Evolutionary conservation across 2,329 filamentous ascomycete genomes (phyloP).

Genomic region (Balansia obtecta): DNA sequence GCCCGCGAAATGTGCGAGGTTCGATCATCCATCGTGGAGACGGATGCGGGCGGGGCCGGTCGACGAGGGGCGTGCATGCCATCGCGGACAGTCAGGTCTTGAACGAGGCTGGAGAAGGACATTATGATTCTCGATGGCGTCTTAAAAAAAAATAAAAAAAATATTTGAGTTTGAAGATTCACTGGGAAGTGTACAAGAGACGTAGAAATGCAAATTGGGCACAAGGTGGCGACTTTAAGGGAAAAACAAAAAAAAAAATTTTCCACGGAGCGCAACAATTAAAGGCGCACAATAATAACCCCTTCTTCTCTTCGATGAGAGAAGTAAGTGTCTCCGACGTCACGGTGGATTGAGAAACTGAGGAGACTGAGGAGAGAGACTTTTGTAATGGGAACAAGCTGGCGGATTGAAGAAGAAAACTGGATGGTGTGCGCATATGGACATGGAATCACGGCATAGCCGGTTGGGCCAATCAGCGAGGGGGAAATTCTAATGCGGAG

Average conservation of each 20-base stretch:
- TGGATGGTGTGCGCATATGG: not conserved
- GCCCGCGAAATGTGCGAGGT: slow-evolving; percentile 49
- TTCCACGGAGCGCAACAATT: not conserved
- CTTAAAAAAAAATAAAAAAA: no score
- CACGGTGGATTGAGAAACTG: not conserved
- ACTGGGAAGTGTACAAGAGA: not conserved
- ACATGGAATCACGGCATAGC: not conserved
- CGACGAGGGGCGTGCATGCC: slow-evolving; percentile 32
- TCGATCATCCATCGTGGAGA: slow-evolving; percentile 46
- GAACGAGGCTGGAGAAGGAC: slow-evolving; percentile 57
- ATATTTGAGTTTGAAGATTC: not conserved
- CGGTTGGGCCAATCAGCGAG: slow-evolving; percentile 14
- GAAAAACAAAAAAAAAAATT: not conserved
- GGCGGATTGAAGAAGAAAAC: not conserved
- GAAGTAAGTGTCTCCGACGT: not conserved
- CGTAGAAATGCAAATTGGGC: not conserved
- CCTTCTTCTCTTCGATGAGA: not conserved
- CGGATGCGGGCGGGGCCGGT: slow-evolving; percentile 30
- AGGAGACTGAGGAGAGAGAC: not conserved
- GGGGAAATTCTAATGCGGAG: slow-evolving; percentile 16
- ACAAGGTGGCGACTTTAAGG: not conserved
- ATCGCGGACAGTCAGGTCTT: slow-evolving; percentile 50
- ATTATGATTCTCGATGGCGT: slow-evolving; percentile 22
- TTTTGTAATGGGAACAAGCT: not conserved
- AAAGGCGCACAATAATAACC: not conserved